Conservation (phyloP, 768 basidiomycete genomes). For the Gloeopeniophorella convolvens region DNA sequence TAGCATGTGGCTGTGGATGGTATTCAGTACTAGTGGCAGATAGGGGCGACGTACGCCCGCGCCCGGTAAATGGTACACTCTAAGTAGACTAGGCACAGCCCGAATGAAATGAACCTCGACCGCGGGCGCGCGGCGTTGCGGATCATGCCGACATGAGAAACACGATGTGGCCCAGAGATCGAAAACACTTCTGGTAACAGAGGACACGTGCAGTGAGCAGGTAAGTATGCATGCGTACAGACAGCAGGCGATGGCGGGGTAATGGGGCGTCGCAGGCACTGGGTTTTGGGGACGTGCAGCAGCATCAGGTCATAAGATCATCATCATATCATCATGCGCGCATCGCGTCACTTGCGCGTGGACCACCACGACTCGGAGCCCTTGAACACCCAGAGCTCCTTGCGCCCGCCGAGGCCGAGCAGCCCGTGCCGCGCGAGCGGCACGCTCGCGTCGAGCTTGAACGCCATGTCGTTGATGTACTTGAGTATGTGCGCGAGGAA, state of each 20-base stretch:
- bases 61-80: no score
- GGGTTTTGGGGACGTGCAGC: background rate
- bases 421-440: constrained; percentile 42
- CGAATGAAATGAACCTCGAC: no score
- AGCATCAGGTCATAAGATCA: constrained; percentile 13
- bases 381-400: constrained; percentile 63
- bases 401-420: constrained; percentile 36
- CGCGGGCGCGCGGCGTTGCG: no score
- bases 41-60: no score
- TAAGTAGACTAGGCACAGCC: no score
- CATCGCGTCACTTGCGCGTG: constrained; percentile 3
- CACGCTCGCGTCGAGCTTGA: constrained; percentile 60
- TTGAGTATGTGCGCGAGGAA: constrained; percentile 61
- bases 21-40: no score
- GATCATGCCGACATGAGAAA: no score
- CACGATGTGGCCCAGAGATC: no score
- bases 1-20: no score
- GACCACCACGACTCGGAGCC: constrained; percentile 27
- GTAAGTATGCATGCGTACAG: background rate
- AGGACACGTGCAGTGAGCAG: no score
- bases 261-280: background rate
- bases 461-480: constrained; percentile 50
- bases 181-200: no score
- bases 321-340: background rate
- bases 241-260: background rate